Conservation (phyloP, 495 filamentous ascomycete genomes). For the Sphaerosporella brunnea region DNA sequence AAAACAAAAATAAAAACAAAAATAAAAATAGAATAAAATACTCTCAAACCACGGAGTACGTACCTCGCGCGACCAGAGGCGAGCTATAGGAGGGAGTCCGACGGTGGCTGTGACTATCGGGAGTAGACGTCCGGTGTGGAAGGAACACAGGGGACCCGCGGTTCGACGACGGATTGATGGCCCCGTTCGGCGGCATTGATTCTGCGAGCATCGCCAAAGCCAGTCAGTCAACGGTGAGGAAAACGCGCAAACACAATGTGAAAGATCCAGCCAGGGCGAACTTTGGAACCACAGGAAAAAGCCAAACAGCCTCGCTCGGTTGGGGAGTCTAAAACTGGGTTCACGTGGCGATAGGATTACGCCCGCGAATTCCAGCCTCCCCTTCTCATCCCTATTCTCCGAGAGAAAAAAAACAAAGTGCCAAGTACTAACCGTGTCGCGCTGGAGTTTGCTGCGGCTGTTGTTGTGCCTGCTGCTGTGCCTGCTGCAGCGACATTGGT, state of each 20-base stretch:
- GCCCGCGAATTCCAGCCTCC: conserved; percentile 11
- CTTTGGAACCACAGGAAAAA: too few relatives aligned
- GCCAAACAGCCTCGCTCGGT: background rate
- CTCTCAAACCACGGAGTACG: conserved; percentile 3
- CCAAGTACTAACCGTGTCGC: conserved; percentile 19
- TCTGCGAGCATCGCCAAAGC: conserved; percentile 16
- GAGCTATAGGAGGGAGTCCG: conserved; percentile 19
- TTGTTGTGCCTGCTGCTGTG: conserved; percentile 1
- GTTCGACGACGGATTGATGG: conserved; percentile 21
- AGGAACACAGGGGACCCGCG: conserved; percentile 19
- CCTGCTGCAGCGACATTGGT: conserved; percentile 1
- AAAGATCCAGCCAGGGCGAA: too few relatives aligned
- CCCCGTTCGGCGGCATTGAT: conserved; percentile 21
- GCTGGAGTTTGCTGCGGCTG: conserved; percentile 1
- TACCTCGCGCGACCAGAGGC: conserved; percentile 20
- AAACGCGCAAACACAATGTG: conserved; percentile 12
- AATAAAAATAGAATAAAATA: background rate
- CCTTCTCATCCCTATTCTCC: conserved; percentile 7
- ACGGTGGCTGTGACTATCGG: conserved; percentile 16
- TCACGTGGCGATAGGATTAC: background rate
- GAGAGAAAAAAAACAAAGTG: conserved; percentile 8
- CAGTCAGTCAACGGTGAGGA: conserved; percentile 19
- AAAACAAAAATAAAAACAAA: background rate
- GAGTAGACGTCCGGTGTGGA: conserved; percentile 21
- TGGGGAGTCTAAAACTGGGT: background rate